These are phyloP conservation scores for Eimeria brunetti DNA, from an alignment of 169 alveolate species.

Conservation along the genomic window DNA sequence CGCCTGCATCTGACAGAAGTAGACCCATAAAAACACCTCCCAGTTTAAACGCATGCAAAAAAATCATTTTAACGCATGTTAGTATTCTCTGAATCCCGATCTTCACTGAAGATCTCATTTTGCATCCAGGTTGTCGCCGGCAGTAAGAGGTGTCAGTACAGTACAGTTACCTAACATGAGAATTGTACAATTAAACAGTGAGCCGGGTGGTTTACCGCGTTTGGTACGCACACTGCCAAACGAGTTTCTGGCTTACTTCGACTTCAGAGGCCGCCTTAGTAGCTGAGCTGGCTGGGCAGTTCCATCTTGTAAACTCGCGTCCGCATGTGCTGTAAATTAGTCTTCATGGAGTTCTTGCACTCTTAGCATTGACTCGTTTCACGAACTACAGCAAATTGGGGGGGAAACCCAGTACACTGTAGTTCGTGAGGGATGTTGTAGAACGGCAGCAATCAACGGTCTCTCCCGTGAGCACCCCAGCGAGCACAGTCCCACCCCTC, in stretches of 20 bases:
- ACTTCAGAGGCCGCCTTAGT: not conserved
- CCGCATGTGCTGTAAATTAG: not conserved
- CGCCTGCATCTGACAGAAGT: not conserved
- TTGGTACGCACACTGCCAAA: not conserved
- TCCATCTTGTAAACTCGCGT: not conserved
- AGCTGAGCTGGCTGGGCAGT: not conserved
- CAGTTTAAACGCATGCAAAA: not conserved
- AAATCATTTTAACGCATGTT: not conserved
- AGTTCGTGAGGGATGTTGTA: not conserved
- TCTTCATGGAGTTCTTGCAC: not conserved
- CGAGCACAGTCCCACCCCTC: not conserved
- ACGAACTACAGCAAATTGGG: too few relatives aligned
- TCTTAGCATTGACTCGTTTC: too few relatives aligned
- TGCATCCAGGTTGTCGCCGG: not conserved
- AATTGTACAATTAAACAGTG: not conserved
- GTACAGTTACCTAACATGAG: not conserved
- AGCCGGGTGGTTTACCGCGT: not conserved
- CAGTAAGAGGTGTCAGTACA: constrained; percentile 39
- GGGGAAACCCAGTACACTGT: too few relatives aligned
- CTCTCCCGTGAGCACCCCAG: not conserved
- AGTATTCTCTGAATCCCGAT: not conserved
- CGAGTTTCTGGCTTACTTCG: not conserved
- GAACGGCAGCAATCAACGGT: not conserved
- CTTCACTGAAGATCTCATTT: not conserved
- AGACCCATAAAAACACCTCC: constrained; percentile 14